A percentile compares a stretch with the other conserved stretches of the same genome.
Evolutionary conservation across 108 stramenopile genomes (phyloP).

Genomic region (Cyclotella kingstonii): DNA sequence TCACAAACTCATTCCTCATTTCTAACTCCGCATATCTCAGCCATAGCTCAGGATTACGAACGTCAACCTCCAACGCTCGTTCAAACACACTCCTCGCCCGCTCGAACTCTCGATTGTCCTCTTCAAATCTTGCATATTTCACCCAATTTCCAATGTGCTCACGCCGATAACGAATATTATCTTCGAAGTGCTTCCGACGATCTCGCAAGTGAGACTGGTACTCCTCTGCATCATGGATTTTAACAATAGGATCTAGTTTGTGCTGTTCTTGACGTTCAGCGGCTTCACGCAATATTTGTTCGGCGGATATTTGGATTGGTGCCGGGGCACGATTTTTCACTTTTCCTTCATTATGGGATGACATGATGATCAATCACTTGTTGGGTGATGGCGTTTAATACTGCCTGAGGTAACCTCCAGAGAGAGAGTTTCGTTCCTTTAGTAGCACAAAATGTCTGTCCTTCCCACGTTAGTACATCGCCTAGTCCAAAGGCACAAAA

Average conservation of each 20-base stretch:
- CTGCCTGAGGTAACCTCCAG: conserved; percentile 1
- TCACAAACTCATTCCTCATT: conserved; percentile 97
- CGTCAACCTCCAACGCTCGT: conserved; percentile 95
- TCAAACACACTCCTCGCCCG: conserved; percentile 97
- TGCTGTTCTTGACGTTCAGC: conserved; percentile 88
- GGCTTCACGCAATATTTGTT: conserved; percentile 97
- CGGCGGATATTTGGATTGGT: conserved; percentile 98
- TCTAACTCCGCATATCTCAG: conserved; percentile 97
- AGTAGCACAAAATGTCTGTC: too few relatives aligned
- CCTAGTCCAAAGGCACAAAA: too few relatives aligned
- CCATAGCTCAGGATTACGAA: conserved; percentile 88
- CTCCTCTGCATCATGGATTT: conserved; percentile 97
- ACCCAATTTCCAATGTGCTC: conserved; percentile 96
- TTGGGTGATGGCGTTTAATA: background rate
- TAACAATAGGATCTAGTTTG: conserved; percentile 72
- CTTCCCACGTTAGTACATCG: too few relatives aligned
- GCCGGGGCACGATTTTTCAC: conserved; percentile 99
- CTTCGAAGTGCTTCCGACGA: conserved; percentile 92
- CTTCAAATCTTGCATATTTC: conserved; percentile 98
- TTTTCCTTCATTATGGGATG: conserved; percentile 36
- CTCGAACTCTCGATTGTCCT: conserved; percentile 96
- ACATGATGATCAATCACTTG: conserved; percentile 37
- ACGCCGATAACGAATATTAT: conserved; percentile 93
- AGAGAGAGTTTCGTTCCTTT: too few relatives aligned
- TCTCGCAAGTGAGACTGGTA: conserved; percentile 91